A percentile compares a stretch with the other conserved stretches of the same genome.
These are phyloP conservation scores for Microdochium paspali DNA, from an alignment of 2,329 filamentous ascomycete species.

Conservation along the genomic window DNA sequence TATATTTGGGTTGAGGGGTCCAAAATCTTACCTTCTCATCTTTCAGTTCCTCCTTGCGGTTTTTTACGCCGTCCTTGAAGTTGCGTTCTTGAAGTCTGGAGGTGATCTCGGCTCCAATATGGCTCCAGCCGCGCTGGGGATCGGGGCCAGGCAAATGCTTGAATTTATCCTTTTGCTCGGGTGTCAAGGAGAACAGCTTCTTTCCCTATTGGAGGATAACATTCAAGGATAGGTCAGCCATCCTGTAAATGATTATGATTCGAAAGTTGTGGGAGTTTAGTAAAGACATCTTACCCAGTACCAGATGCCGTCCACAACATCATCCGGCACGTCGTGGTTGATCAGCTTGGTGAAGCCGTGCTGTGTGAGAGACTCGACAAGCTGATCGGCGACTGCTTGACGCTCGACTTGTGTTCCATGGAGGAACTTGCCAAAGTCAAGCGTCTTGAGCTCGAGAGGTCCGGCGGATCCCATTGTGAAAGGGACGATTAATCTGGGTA, in stretches of 20 bases:
- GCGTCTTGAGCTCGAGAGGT: neutral
- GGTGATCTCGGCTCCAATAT: neutral
- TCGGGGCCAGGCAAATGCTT: neutral
- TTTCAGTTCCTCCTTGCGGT: neutral
- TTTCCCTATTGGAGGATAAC: neutral
- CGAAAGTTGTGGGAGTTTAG: too few relatives aligned
- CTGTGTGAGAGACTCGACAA: neutral
- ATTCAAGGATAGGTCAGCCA: too few relatives aligned
- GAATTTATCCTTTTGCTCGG: neutral
- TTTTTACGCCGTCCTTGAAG: neutral
- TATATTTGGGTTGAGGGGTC: neutral
- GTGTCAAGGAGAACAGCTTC: neutral
- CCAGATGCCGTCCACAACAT: neutral
- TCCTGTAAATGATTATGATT: too few relatives aligned
- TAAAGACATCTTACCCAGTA: neutral
- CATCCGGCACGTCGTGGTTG: neutral
- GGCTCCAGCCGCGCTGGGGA: neutral
- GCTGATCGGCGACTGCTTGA: neutral
- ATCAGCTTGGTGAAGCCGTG: neutral
- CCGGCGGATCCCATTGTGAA: neutral
- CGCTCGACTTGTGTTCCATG: neutral
- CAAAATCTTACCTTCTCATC: neutral
- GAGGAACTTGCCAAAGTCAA: neutral
- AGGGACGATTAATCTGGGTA: too few relatives aligned
- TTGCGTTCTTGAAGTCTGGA: neutral